Evolutionary conservation across 768 basidiomycete genomes (phyloP).

Genomic region (Rhizopogon vesiculosus): DNA sequence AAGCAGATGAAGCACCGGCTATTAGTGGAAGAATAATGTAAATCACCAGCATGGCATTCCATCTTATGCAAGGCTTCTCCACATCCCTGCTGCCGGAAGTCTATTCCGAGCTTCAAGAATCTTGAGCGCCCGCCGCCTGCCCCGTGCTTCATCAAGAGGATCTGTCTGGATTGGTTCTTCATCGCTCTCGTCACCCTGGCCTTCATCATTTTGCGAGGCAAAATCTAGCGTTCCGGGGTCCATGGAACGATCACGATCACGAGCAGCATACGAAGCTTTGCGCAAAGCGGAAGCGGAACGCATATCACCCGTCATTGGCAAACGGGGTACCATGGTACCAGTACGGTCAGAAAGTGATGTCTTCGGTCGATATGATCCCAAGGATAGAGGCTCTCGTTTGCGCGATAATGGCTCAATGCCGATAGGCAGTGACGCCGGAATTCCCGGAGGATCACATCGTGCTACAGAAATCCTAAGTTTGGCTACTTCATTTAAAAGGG

Average conservation of each 20-base stretch:
- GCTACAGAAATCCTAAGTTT: slow-evolving; percentile 15
- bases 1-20: slow-evolving; percentile 24
- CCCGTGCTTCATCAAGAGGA: slow-evolving; percentile 32
- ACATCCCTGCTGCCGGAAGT: slow-evolving; percentile 72
- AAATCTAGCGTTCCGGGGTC: slow-evolving; percentile 73
- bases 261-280: slow-evolving; percentile 61
- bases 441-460: slow-evolving; percentile 23
- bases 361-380: slow-evolving; percentile 57
- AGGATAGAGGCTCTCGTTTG: slow-evolving; percentile 35
- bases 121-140: slow-evolving; percentile 55
- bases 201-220: slow-evolving; percentile 44
- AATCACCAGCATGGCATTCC: slow-evolving; percentile 6
- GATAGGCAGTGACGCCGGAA: slow-evolving; percentile 61
- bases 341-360: slow-evolving; percentile 37
- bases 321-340: slow-evolving; percentile 25
- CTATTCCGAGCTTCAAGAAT: slow-evolving; percentile 68
- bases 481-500: not conserved
- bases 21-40: slow-evolving; percentile 30
- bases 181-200: slow-evolving; percentile 31
- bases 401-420: slow-evolving; percentile 41
- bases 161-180: slow-evolving; percentile 18
- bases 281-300: slow-evolving; percentile 44
- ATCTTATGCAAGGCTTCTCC: slow-evolving; percentile 65
- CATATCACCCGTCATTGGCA: slow-evolving; percentile 11
- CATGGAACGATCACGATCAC: slow-evolving; percentile 56